Conservation (phyloP, 1,284 basidiomycete species). For the Hypsizygus ulmarius region DNA sequence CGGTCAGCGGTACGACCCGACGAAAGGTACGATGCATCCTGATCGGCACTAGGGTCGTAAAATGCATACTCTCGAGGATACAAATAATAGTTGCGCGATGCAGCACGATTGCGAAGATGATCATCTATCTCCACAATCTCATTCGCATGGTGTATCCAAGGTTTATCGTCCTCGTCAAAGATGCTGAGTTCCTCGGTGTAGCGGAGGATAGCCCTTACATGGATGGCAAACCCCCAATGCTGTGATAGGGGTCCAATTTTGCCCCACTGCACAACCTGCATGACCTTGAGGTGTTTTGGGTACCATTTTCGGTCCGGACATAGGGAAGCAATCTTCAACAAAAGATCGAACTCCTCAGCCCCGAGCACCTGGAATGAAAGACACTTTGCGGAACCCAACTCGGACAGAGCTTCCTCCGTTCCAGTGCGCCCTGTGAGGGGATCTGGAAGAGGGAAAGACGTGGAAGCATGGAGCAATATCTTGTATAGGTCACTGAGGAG, state of each 20-base stretch:
- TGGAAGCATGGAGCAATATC: slow-evolving; percentile 46
- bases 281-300: slow-evolving; percentile 35
- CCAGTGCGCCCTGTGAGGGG: slow-evolving; percentile 44
- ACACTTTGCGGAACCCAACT: slow-evolving; percentile 36
- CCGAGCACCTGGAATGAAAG: slow-evolving; percentile 37
- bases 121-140: not conserved
- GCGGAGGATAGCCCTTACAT: slow-evolving; percentile 28
- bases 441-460: slow-evolving; percentile 41
- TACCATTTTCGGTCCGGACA: slow-evolving; percentile 37
- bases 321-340: slow-evolving; percentile 34
- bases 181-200: slow-evolving; percentile 22
- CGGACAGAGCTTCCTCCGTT: slow-evolving; percentile 42
- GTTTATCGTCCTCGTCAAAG: not conserved
- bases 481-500: slow-evolving; percentile 37
- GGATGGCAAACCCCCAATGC: slow-evolving; percentile 28
- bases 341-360: slow-evolving; percentile 26
- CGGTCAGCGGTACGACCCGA: too few species aligned
- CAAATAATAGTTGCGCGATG: too few species aligned
- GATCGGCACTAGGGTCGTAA: too few species aligned
- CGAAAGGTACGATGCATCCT: too few species aligned
- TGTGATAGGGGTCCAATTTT: slow-evolving; percentile 25
- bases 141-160: not conserved
- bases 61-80: too few species aligned
- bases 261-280: slow-evolving; percentile 40
- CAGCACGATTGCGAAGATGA: too few species aligned